Base-by-base conservation (phyloP, 2,329 filamentous ascomycete species). In the Paracoccidioides lutzii region DNA sequence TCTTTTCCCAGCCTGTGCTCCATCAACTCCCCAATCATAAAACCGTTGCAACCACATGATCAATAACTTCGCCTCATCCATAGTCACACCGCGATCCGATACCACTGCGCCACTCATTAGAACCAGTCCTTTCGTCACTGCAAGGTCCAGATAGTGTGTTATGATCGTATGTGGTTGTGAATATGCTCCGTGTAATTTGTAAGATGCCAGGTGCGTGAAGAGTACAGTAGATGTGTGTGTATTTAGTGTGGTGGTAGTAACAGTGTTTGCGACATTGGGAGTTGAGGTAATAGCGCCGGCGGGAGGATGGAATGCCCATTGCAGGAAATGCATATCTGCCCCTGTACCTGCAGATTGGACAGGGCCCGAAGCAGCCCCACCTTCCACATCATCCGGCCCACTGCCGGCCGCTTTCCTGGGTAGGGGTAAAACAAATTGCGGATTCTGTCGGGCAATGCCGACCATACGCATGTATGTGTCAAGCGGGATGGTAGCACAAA, bases 31-130 rank as follows among this genome's bases (percentile, higher is more conserved):
- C 69, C 74, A 71, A 55, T 75, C 74, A 67, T 98, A 98, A 71
- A 98, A 98, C 66, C 89, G 83, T 76, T 98, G 93, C 73, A 98
- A 74, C 63, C 89, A 93, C 82, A 96, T 87, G 52, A 95, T 77
- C 63, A 98, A 73, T 85, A 88, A 96, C 71, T 84, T 84, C n/a
- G 87, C 90, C 67, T 95, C 87, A 54, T 90, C 82, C 0, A 88
- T 79, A 60, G 77, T 83, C 4, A 95, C 82, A 4, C 91, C 90
- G 10, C 84, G 76, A 35, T 85, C 84, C 58, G 89, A 82, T 54
- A 87, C 76, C 12, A 97, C 84, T 61, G 80, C 78, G 0, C 93
- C 93, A 67, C 93, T 87, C 76, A 96, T 85, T 59, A 98, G 75
- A 12, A 96, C 90, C 32, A 97, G 66, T 4, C 84, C 88, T 64